These are phyloP conservation scores for Tothia fuscella DNA, from an alignment of 2,329 filamentous ascomycete species.

Conservation along the genomic window DNA sequence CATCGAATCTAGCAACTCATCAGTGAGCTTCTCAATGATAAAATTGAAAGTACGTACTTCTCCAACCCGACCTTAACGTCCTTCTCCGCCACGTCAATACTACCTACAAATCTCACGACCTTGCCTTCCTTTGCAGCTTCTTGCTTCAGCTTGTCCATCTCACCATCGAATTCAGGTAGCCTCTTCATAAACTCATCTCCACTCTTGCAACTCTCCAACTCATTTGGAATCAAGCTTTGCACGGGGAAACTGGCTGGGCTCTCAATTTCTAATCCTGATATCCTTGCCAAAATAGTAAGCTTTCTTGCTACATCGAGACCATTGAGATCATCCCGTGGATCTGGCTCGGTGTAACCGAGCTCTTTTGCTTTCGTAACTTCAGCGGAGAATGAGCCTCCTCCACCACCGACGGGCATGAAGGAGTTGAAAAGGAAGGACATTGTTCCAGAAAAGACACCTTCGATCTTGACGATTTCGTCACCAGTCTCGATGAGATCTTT, in stretches of 20 bases:
- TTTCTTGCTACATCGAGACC: slow-evolving; percentile 89
- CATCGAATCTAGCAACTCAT: slow-evolving; percentile 50
- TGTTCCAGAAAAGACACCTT: slow-evolving; percentile 94
- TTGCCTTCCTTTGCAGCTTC: slow-evolving; percentile 78
- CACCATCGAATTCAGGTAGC: slow-evolving; percentile 69
- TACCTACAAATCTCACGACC: slow-evolving; percentile 88
- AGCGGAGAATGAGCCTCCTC: slow-evolving; percentile 68
- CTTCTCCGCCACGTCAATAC: slow-evolving; percentile 71
- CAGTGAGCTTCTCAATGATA: background rate
- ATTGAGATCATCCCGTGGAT: slow-evolving; percentile 77
- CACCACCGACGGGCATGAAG: slow-evolving; percentile 72
- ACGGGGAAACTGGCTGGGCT: slow-evolving; percentile 85
- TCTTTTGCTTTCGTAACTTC: slow-evolving; percentile 89
- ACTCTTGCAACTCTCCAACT: slow-evolving; percentile 63
- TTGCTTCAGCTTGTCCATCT: slow-evolving; percentile 82
- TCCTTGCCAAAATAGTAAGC: slow-evolving; percentile 80
- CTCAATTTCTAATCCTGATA: slow-evolving; percentile 70
- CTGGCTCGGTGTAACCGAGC: slow-evolving; percentile 82
- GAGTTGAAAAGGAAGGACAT: slow-evolving; percentile 98
- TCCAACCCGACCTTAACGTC: slow-evolving; percentile 85
- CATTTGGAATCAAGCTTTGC: slow-evolving; percentile 80
- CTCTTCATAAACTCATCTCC: slow-evolving; percentile 78
- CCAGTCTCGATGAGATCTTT: slow-evolving; percentile 92
- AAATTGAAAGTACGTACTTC: slow-evolving; percentile 55
- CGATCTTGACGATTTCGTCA: slow-evolving; percentile 81